phyloP scores from a whole-genome alignment of 306 rosid species.

The Cicer judaicum region DNA sequence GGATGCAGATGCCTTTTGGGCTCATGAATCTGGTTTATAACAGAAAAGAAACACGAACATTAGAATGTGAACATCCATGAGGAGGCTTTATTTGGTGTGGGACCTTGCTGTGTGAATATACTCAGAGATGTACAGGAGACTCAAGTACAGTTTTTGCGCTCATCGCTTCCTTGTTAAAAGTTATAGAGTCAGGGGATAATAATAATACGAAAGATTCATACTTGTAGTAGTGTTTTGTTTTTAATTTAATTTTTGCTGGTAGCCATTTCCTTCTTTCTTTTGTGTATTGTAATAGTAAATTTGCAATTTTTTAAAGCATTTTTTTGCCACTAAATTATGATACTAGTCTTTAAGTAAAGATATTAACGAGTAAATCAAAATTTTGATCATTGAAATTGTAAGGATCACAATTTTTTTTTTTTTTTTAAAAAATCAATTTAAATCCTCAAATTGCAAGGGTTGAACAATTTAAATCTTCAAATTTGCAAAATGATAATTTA shows the following conservation, averaged over 20 bases:
- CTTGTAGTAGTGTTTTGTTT: conserved; percentile 18
- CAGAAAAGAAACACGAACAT: conserved; percentile 11
- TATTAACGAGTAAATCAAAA: too few relatives aligned
- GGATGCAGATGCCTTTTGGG: conserved; percentile 95
- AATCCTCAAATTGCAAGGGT: too few relatives aligned
- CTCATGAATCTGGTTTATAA: conserved; percentile 73
- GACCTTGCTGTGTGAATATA: conserved; percentile 59
- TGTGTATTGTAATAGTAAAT: not conserved
- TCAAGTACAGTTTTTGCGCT: conserved; percentile 53
- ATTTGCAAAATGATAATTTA: too few relatives aligned
- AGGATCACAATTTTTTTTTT: too few relatives aligned
- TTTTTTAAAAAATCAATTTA: too few relatives aligned
- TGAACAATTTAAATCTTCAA: too few relatives aligned
- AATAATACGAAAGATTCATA: conserved; percentile 9
- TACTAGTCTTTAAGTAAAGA: too few relatives aligned
- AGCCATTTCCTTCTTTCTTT: not conserved
- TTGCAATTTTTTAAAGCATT: not conserved
- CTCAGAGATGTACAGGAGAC: conserved; percentile 56
- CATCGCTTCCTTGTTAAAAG: conserved; percentile 47
- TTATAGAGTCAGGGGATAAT: conserved; percentile 24
- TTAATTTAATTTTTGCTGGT: not conserved
- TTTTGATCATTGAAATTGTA: too few relatives aligned
- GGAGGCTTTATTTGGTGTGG: conserved; percentile 41
- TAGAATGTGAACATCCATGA: conserved; percentile 38
- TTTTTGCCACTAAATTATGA: not conserved